Evolutionary conservation across 1,284 basidiomycete genomes (phyloP), one percentile per base, ranked within the genome.

Genomic region (Leccinum holopus): DNA sequence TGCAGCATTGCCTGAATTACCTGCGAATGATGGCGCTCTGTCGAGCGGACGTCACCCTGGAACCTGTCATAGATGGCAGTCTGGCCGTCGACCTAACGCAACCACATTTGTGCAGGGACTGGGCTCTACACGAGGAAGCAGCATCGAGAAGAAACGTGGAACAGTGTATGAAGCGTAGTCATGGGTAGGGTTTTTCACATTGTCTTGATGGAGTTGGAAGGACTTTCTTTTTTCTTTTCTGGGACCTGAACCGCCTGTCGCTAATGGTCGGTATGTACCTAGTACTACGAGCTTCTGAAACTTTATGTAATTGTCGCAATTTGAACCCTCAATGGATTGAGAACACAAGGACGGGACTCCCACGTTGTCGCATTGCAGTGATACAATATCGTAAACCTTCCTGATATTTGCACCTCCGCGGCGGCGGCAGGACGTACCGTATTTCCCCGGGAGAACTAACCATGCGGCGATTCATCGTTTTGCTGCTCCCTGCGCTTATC

Each of bases 81-180:
- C 79, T 82, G 59, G 73, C 63, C 14, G 69, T 73, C 74, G 55
- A 70, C 68, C 55, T 74, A 77, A 58, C 69, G 77, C 63, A 70
- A 68, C 78, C 78, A 16, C 81, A 82, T 65, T 68, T 79, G 37
- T 84, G 83, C 63, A 72, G 74, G 55, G 81, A 84, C 67, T 84
- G 82, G 83, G 70, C 69, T 41, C 71, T 80, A 18, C 82, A 81
- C 64, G 61, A 71, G 10, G 70, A 72, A 25, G 25, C 25, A 33
- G 65, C 70, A 2, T 65, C 67, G n/a, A 44, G 41, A 21, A 67
- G 53, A 44, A 73, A 66, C 32, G 60, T 56, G 9, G 10, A 56
- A 30, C 39, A 28, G 11, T 56, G 11, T 56, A 60, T 28, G 25
- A 60, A 62, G 28, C 53, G 47, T 58, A 65, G 35, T 44, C n/a